Evolutionary conservation across 1,139 yeast species (phyloP), one percentile per base, ranked within the genome.

Genomic region (Blastobotrys capitulatus): DNA sequence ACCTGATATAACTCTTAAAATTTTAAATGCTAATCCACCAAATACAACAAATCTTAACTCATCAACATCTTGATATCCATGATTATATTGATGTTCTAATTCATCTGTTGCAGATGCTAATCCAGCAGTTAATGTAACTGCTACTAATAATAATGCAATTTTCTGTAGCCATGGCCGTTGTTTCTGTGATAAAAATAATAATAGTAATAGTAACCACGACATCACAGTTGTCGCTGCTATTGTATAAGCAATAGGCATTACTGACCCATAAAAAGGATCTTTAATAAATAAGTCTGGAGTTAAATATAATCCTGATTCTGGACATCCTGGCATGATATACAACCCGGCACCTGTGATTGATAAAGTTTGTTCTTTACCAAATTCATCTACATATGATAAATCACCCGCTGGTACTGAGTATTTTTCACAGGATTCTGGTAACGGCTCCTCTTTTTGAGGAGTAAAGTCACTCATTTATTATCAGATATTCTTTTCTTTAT

Each of bases 1-100:
- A 18, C 81, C 81, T 27, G 81, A 78, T 1, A 87, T 61, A 38
- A 86, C 71, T 57, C 83, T 88, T n/a, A 86, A 69, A 8, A 80
- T 72, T 49, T 79, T 76, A 55, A 85, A 75, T 19, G 78, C 74
- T 6, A 70, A 57, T 37, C 78, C 76, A 1, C 61, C 60, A 54
- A 79, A 73, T n/a, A 86, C 66, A 13, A 67, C 63, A 38, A 70
- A 69, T 25, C 83, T 64, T 29, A 86, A 64, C 41, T 68, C 76
- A 1, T 83, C 80, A 26, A 81, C 78, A 15, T 80, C 71, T 48
- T 71, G 77, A 1, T 90, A 94, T 2, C 69, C 67, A 13, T 48
- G 53, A 1, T 66, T 56, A 59, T 83, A 84, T 53, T 69, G 72
- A 2, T 36, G 8, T 29, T 62, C 52, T 9, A 67, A 59, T 10